Percentiles rank a stretch among this genome's conserved stretches.
Evolutionary conservation across 2,329 filamentous ascomycete species (phyloP).

Genomic region (Xylariaceae sp.): DNA sequence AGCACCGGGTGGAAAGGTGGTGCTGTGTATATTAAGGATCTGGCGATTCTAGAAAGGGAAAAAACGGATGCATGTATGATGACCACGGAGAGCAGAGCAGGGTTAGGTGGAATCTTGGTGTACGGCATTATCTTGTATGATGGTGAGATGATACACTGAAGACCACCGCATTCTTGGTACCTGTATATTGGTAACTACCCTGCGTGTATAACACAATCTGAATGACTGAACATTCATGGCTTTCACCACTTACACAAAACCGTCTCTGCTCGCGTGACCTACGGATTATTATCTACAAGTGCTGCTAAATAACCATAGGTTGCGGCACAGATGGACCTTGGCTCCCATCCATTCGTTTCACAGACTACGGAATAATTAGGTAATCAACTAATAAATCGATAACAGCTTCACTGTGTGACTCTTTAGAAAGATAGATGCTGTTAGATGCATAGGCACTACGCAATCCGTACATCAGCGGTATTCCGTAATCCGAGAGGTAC

Average conservation of each 20-base stretch:
- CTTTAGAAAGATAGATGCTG: neutral
- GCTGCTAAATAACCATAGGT: too few relatives aligned
- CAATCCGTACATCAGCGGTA: neutral
- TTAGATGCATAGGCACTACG: neutral
- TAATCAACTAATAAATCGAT: neutral
- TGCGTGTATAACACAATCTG: slow-evolving; percentile 21
- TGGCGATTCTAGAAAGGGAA: slow-evolving; percentile 17
- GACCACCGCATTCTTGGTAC: slow-evolving; percentile 14
- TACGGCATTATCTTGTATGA: slow-evolving; percentile 9
- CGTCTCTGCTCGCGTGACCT: neutral
- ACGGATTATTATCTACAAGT: neutral
- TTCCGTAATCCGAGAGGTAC: neutral
- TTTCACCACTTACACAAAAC: neutral
- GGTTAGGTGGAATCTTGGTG: slow-evolving; percentile 9
- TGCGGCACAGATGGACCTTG: too few relatives aligned
- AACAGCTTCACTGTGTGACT: neutral
- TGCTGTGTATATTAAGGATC: slow-evolving; percentile 21
- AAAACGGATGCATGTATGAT: slow-evolving; percentile 18
- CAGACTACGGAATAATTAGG: neutral
- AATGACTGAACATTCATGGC: slow-evolving; percentile 1
- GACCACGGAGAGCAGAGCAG: slow-evolving; percentile 8
- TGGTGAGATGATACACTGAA: slow-evolving; percentile 12
- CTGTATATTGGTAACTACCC: slow-evolving; percentile 21
- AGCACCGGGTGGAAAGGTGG: slow-evolving; percentile 4
- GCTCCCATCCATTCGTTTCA: too few relatives aligned